Conservation (phyloP, 306 rosid species). For the Gynostemma pentaphyllum region DNA sequence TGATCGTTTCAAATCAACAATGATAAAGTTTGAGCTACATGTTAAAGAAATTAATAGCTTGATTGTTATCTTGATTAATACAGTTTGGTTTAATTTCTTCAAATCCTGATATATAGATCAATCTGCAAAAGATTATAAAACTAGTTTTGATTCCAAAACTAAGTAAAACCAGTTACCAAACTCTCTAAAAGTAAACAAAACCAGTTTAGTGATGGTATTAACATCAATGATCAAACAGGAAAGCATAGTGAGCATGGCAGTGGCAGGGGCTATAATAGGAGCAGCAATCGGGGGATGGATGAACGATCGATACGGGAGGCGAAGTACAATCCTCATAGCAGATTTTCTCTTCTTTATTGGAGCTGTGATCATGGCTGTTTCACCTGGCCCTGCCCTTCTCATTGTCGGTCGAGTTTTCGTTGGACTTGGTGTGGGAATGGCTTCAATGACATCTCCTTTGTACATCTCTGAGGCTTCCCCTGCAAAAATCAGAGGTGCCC, state of each 20-base stretch:
- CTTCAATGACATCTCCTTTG: constrained; percentile 78
- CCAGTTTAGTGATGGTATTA: not conserved
- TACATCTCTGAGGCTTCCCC: constrained; percentile 85
- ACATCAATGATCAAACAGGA: constrained; percentile 43
- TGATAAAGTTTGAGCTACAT: no score
- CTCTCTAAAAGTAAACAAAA: not conserved
- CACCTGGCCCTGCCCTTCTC: constrained; percentile 63
- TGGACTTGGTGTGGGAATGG: constrained; percentile 88
- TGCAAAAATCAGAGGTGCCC: constrained; percentile 72
- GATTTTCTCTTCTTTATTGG: constrained; percentile 52
- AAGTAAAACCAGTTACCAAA: not conserved
- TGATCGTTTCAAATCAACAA: no score
- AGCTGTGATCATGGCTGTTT: constrained; percentile 54
- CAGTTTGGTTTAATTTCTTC: no score
- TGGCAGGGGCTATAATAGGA: constrained; percentile 75
- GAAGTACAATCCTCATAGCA: constrained; percentile 42
- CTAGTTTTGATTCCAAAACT: not conserved
- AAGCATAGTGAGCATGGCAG: constrained; percentile 79
- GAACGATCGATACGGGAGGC: constrained; percentile 63
- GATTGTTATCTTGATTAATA: no score
- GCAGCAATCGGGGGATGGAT: constrained; percentile 85
- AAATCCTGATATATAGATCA: no score
- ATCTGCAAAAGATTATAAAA: no score
- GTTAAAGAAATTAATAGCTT: no score
- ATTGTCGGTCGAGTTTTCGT: constrained; percentile 58